Base-by-base conservation (phyloP, 352 stramenopile species). In the Phytopythium sindhum region DNA sequence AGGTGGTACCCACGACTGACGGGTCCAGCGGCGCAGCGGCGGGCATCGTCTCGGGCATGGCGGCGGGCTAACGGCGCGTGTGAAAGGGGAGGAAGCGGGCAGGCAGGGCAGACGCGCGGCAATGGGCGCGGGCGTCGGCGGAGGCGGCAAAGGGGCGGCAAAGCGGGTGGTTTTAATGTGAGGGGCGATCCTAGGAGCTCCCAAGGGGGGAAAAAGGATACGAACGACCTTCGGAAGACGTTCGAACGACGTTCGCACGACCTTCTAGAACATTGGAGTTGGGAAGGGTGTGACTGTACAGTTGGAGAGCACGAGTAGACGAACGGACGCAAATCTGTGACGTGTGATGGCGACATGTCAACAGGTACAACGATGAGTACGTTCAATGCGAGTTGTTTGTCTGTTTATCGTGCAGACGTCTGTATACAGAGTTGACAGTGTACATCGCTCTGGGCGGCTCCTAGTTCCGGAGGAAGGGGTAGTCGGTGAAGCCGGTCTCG, bases 1-100 rank as follows among this genome's bases (percentile, higher is more conserved):
- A 96, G 41, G 87, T 88, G 70, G 86, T 91, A 61, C 87, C 87
- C 56, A 96, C 87, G 54, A 75, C 84, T 45, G 66, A 65, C 63
- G 61, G 31, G 31, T 54, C 57, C 42, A 63, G 64, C 54, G 68
- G 48, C 51, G 69, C 57, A 28, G 52, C 47, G n/a, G 51, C 33
- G 48, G 64, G 29, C 41, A 55, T 51, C 54, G 64, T 84, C 74
- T 90, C 76, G 57, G 79, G 76, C 79, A 88, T 86, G 45, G 57
- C 52, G 45, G n/a, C 12, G 47, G 35, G 23, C 0, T 23, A 51
- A 35, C 26, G 29, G 45, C 17, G 52, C 52, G 9, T 12, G 42
- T 9, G 42, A 26, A 51, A 47, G 41, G 39, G 56, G 45, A 23
- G 19, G 50, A 45, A 45, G 44, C 51, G 42, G 63, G 63, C 5